phyloP scores from a whole-genome alignment of 1,139 yeast genomes.

The Blastobotrys buckinghamii region DNA sequence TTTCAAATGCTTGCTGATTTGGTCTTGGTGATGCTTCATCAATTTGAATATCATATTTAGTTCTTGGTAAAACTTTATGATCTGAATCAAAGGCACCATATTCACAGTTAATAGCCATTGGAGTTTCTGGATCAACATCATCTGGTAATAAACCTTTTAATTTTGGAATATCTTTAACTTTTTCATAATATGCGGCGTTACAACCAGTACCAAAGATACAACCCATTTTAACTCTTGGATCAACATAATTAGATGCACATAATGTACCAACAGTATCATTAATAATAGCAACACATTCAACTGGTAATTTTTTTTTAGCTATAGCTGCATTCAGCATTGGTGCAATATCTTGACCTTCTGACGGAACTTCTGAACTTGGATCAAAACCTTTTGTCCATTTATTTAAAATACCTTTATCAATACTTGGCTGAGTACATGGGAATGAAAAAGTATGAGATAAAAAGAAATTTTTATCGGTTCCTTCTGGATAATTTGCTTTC shows the following conservation, averaged over 20 bases:
- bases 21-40: conserved; percentile 93
- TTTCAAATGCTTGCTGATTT: conserved; percentile 92
- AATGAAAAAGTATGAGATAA: conserved; percentile 94
- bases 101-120: conserved; percentile 97
- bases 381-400: conserved; percentile 99
- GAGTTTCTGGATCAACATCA: conserved; percentile 58
- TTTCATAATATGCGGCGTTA: conserved; percentile 92
- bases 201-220: conserved; percentile 97
- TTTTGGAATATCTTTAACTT: conserved; percentile 69
- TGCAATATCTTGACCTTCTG: conserved; percentile 91
- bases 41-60: conserved; percentile 73
- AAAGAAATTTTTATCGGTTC: conserved; percentile 42
- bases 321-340: conserved; percentile 82
- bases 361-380: conserved; percentile 77
- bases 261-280: conserved; percentile 97
- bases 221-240: conserved; percentile 87
- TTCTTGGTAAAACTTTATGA: conserved; percentile 72
- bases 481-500: conserved; percentile 56
- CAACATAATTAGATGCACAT: conserved; percentile 92
- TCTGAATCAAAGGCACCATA: conserved; percentile 97
- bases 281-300: conserved; percentile 83
- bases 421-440: conserved; percentile 81
- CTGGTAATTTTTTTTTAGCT: conserved; percentile 59
- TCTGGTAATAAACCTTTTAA: conserved; percentile 61
- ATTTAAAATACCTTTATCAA: conserved; percentile 81